Evolutionary conservation across 176 grass and related monocot species (phyloP).

Genomic region (Ensete glaucum): DNA sequence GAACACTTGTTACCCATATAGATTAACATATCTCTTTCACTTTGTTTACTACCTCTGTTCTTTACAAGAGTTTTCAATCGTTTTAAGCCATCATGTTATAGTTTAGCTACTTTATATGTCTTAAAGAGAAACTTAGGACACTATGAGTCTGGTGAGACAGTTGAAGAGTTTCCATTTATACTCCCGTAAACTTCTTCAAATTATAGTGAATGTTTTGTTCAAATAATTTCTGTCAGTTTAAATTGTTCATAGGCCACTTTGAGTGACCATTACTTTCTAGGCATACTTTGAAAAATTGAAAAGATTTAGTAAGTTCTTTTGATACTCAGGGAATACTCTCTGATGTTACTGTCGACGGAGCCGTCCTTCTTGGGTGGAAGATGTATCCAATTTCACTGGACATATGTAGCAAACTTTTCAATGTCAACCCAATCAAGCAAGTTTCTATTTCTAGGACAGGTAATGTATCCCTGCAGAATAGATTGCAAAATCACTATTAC

Average conservation of each 20-base stretch:
- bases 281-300: background rate
- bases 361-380: constrained; percentile 57
- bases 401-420: constrained; percentile 36
- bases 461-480: constrained; percentile 19
- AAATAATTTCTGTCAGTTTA: background rate
- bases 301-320: background rate
- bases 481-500: constrained; percentile 21
- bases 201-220: too few species aligned
- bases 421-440: constrained; percentile 36
- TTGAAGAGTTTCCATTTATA: too few species aligned
- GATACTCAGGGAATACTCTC: constrained; percentile 79
- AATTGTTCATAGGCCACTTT: background rate
- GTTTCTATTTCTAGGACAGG: constrained; percentile 28
- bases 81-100: too few species aligned
- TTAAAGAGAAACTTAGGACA: too few species aligned
- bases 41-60: too few species aligned
- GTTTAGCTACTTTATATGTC: too few species aligned
- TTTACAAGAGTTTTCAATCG: too few species aligned
- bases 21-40: too few species aligned
- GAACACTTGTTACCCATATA: too few species aligned
- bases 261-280: background rate
- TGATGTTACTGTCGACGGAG: constrained; percentile 48
- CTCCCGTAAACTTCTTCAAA: too few species aligned
- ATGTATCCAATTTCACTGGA: constrained; percentile 56
- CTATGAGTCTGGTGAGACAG: too few species aligned